Base-by-base conservation (phyloP, 2,329 filamentous ascomycete genomes). In the Zymoseptoria crescenta region DNA sequence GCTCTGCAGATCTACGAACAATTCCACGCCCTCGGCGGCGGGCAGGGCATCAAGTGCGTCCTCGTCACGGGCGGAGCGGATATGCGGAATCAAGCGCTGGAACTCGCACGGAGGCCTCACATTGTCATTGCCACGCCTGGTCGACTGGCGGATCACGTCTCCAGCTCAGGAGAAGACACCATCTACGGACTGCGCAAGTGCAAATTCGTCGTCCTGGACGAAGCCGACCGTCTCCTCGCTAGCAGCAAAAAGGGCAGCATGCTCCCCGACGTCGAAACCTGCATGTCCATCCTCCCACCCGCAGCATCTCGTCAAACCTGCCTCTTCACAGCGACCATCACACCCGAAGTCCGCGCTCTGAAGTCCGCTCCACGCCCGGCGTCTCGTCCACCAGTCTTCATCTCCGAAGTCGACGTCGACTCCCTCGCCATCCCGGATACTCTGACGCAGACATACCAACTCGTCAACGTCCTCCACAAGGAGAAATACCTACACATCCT, bases 1-100 rank as follows among this genome's bases (percentile, higher is more conserved):
- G 94, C 94, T 3, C 82, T 97, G 21, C 94, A 99, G 72, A 96
- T 99, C 54, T 95, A 87, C 73, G 94, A 99, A 76, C 94, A 99
- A 74, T 87, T 97, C 77, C 91, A 91, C 71, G 94, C 94, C 13
- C 91, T 99, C 57, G 93, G 91, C 2, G 86, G 91, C 3, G 88
- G 89, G 0, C 91, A 96, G 69, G 88, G 87, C 58, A 83, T 99
- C 65, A 96, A 96, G 73, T 86, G 88, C 3, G 81, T 93, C 51
- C 82, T 99, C n/a, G 82, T 99, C 49, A 97, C 91, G 0, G 94
- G 94, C 55, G 94, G 94, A 45, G 85, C 88, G 29, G 93, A 99
- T 72, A 96, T 97, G 90, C 85, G 91, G 54, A 78, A 86, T 13
- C 94, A 99, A 75, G 93, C 94, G 8, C 87, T 96, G 63, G 88